Evolutionary conservation across 495 filamentous ascomycete genomes (phyloP), one percentile per base, ranked within the genome.

Genomic region (Parathielavia hyrcaniae): DNA sequence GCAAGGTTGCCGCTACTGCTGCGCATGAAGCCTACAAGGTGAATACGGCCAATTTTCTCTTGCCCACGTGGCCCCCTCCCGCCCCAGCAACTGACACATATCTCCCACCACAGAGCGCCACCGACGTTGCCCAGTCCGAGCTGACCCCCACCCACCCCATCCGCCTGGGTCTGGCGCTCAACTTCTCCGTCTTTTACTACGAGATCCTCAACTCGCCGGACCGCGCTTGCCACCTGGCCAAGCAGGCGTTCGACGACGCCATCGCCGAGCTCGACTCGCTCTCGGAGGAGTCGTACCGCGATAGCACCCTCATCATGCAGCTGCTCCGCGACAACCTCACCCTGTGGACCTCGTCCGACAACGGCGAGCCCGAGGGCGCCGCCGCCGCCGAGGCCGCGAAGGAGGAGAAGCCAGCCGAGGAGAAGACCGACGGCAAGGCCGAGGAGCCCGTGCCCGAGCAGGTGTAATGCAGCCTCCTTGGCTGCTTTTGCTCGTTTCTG

Each of bases 101-200:
- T 64, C 43, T 16, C 46, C 26, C 35, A 7, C 1, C 20, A 43
- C 64, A 95, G 89, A 95, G 88, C 77, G 93, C 93, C 66, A 98
- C 93, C 80, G 95, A 97, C 67, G 95, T 98, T 67, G 93, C 93
- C 59, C 88, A 95, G 78, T 95, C 89, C 62, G 93, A 97, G 73
- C 86, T 98, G 61, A 95, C 95, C 51, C 93, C 93, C 38, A 98
- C 93, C 62, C 93, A 98, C 81, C 93, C 93, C 60, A 98, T 97
- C 76, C 93, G 93, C 66, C 90, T 98, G 61, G 93, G 93, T 71
- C 88, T 98, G 63, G 93, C 93, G 60, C 84, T 98, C 62, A 98
- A 98, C 83, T 98, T 98, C 85, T 97, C 95, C 41, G 93, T 98
- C 64, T 98, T 98, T 81, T 98, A 98, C 85, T 98, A 98, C 74